These are phyloP conservation scores for Inga oerstediana DNA, from an alignment of 306 rosid species.

Conservation along the genomic window DNA sequence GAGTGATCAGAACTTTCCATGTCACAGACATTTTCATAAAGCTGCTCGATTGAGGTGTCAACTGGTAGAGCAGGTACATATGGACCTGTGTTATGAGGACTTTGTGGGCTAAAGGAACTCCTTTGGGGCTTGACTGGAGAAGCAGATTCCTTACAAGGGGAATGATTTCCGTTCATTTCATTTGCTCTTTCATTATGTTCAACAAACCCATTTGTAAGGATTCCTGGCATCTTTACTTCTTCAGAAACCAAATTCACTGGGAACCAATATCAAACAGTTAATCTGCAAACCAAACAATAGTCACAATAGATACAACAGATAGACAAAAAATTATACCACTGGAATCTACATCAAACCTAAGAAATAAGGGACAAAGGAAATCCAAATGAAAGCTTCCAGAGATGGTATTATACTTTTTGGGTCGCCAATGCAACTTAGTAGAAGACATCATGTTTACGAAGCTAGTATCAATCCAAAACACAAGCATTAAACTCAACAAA, in stretches of 20 bases:
- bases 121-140: slow-evolving; percentile 38
- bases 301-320: neutral
- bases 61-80: slow-evolving; percentile 38
- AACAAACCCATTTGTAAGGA: slow-evolving; percentile 45
- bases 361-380: neutral
- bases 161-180: slow-evolving; percentile 36
- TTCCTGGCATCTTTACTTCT: slow-evolving; percentile 67
- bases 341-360: neutral
- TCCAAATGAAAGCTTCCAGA: neutral
- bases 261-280: slow-evolving; percentile 35
- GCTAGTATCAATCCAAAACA: slow-evolving; percentile 9
- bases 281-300: slow-evolving; percentile 39
- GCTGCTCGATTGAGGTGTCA: slow-evolving; percentile 71
- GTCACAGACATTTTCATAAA: slow-evolving; percentile 72
- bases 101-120: slow-evolving; percentile 48
- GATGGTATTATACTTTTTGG: neutral
- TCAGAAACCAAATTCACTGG: slow-evolving; percentile 28
- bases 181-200: slow-evolving; percentile 42
- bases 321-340: neutral
- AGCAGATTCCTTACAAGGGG: slow-evolving; percentile 43
- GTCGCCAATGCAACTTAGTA: neutral
- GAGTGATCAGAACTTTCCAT: slow-evolving; percentile 75
- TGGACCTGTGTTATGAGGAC: slow-evolving; percentile 27
- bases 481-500: neutral
- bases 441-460: slow-evolving; percentile 5